Conservation (phyloP, 352 stramenopile genomes). For the Globisporangium parvum region DNA sequence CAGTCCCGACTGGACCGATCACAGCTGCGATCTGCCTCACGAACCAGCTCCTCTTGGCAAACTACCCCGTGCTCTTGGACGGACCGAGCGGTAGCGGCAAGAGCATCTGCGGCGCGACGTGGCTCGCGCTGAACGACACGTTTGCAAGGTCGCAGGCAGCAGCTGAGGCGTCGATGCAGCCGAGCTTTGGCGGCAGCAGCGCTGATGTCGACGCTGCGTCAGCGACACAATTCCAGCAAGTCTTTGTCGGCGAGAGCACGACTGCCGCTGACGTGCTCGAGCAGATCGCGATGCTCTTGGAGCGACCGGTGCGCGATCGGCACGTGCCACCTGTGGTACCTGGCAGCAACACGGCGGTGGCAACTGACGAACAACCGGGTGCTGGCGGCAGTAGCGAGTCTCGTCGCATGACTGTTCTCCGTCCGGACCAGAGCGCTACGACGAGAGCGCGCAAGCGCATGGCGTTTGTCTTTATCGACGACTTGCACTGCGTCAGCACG, state of each 20-base stretch:
- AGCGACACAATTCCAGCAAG: slow-evolving; percentile 5
- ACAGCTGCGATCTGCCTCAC: slow-evolving; percentile 34
- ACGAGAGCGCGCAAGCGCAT: not conserved
- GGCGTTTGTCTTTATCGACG: slow-evolving; percentile 51
- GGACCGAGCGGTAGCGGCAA: slow-evolving; percentile 46
- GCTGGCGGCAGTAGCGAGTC: not conserved
- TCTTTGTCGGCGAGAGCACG: slow-evolving; percentile 9
- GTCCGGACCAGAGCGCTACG: not conserved
- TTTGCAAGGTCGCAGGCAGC: slow-evolving; percentile 31
- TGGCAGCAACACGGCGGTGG: not conserved
- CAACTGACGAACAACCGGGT: not conserved
- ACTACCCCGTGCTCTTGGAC: slow-evolving; percentile 30
- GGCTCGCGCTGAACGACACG: slow-evolving; percentile 20
- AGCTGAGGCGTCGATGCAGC: slow-evolving; percentile 1
- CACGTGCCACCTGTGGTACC: not conserved
- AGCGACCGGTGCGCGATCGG: not conserved
- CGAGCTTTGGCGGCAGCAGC: not conserved
- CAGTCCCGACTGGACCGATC: slow-evolving; percentile 32
- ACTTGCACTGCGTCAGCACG: slow-evolving; percentile 37
- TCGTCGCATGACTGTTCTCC: not conserved
- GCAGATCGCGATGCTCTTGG: slow-evolving; percentile 9
- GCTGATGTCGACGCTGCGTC: not conserved
- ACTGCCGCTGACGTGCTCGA: slow-evolving; percentile 8
- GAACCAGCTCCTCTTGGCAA: slow-evolving; percentile 36
- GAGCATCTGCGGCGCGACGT: slow-evolving; percentile 27